Conservation (phyloP, 1,139 yeast species). For the Geotrichum carabidarum region DNA sequence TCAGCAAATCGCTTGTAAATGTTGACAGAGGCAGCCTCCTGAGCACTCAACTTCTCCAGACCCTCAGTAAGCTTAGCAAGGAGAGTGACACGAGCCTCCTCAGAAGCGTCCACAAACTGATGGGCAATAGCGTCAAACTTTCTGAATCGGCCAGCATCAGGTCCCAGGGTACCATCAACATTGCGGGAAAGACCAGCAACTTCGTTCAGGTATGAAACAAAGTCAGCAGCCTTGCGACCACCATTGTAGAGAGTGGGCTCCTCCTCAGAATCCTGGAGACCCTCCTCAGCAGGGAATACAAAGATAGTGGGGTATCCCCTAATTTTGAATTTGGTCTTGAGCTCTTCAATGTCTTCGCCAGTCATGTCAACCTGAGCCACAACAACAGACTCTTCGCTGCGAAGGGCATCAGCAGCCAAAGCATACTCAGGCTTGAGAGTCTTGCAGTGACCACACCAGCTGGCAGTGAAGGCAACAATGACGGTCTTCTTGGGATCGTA, state of each 20-base stretch:
- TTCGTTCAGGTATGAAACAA: constrained; percentile 50
- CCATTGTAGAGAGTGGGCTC: constrained; percentile 44
- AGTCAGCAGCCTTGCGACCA: constrained; percentile 41
- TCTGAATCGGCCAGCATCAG: constrained; percentile 52
- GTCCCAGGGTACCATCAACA: constrained; percentile 48
- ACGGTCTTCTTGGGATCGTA: constrained; percentile 28
- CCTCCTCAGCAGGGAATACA: constrained; percentile 37
- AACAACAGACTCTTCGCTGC: constrained; percentile 42
- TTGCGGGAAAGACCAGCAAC: constrained; percentile 51
- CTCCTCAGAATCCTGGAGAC: constrained; percentile 37
- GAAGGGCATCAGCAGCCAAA: constrained; percentile 49
- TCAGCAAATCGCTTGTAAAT: constrained; percentile 52
- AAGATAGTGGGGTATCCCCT: constrained; percentile 52
- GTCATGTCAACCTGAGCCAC: constrained; percentile 49
- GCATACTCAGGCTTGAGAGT: constrained; percentile 61
- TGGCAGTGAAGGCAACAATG: constrained; percentile 54
- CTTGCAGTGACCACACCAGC: constrained; percentile 78
- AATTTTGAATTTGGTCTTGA: constrained; percentile 45
- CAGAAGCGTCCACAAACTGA: constrained; percentile 19
- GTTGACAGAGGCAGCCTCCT: constrained; percentile 26
- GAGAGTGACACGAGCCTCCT: constrained; percentile 7
- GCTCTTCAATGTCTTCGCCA: constrained; percentile 43
- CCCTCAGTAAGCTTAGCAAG: constrained; percentile 25
- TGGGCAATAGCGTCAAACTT: constrained; percentile 39
- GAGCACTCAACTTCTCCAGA: constrained; percentile 25